Evolutionary conservation across 129 eudicot species (phyloP).

Genomic region (Artemisia tridentata): DNA sequence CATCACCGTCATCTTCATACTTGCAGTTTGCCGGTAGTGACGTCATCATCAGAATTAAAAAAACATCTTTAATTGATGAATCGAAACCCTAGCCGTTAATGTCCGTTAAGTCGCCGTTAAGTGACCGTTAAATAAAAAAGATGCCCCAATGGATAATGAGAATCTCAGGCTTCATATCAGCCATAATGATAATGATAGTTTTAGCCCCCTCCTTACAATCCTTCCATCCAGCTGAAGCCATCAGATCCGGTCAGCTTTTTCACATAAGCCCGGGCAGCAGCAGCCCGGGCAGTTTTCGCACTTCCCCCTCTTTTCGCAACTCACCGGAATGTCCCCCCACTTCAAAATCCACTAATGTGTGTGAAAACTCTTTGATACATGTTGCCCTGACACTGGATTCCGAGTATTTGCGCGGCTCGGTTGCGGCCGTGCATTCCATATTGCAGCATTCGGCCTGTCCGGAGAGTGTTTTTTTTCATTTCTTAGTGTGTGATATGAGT

Average conservation of each 20-base stretch:
- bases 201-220: slow-evolving; percentile 81
- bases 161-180: slow-evolving; percentile 69
- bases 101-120: no score
- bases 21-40: no score
- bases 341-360: slow-evolving; percentile 32
- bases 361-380: slow-evolving; percentile 73
- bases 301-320: slow-evolving; percentile 53
- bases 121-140: slow-evolving; percentile 22
- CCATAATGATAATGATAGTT: slow-evolving; percentile 66
- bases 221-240: slow-evolving; percentile 94
- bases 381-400: slow-evolving; percentile 88
- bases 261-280: slow-evolving; percentile 8
- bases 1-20: no score
- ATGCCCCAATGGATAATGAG: slow-evolving; percentile 77
- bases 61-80: no score
- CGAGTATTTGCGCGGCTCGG: slow-evolving; percentile 77
- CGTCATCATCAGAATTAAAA: no score
- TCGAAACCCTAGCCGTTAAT: neutral
- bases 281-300: slow-evolving; percentile 32
- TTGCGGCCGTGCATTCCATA: slow-evolving; percentile 90
- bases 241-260: slow-evolving; percentile 48
- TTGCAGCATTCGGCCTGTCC: slow-evolving; percentile 82
- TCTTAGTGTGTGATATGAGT: slow-evolving; percentile 55
- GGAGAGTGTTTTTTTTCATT: slow-evolving; percentile 74
- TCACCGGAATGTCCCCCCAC: slow-evolving; percentile 45